Percentiles rank a stretch among this genome's conserved stretches.
phyloP scores from a whole-genome alignment of 2,329 filamentous ascomycete species.

The Ilyonectria destructans region DNA sequence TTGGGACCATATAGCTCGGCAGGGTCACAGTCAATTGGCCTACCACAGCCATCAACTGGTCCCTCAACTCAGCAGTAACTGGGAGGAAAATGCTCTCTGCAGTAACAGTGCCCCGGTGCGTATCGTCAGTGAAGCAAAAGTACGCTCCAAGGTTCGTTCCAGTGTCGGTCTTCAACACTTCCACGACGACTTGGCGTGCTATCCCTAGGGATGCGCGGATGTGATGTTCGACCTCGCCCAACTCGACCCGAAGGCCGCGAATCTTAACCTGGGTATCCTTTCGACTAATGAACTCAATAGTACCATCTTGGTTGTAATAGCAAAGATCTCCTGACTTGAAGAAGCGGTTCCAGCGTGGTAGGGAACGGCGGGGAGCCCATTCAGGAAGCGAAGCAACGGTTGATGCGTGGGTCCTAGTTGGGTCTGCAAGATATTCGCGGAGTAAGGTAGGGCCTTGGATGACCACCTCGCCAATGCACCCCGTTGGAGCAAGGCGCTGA shows the following conservation, averaged over 20 bases:
- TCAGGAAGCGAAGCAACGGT: slow-evolving; percentile 50
- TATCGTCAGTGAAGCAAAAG: slow-evolving; percentile 18
- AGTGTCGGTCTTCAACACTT: slow-evolving; percentile 17
- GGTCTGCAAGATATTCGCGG: slow-evolving; percentile 42
- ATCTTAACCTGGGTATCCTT: slow-evolving; percentile 65
- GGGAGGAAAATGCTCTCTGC: background rate
- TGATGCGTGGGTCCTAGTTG: slow-evolving; percentile 42
- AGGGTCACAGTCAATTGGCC: slow-evolving; percentile 16
- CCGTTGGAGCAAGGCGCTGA: slow-evolving; percentile 35
- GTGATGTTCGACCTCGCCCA: slow-evolving; percentile 38
- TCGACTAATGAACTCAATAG: slow-evolving; percentile 61
- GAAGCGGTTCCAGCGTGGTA: slow-evolving; percentile 22
- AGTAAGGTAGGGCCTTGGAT: slow-evolving; percentile 45
- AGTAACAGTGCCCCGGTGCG: background rate
- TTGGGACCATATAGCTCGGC: slow-evolving; percentile 38
- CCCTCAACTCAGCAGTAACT: slow-evolving; percentile 9
- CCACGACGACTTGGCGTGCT: slow-evolving; percentile 1
- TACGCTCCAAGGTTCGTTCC: slow-evolving; percentile 25
- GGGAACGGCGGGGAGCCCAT: slow-evolving; percentile 19
- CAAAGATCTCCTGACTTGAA: slow-evolving; percentile 47
- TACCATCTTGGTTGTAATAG: slow-evolving; percentile 53
- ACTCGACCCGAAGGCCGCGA: slow-evolving; percentile 61
- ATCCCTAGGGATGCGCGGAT: slow-evolving; percentile 8
- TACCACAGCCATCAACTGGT: slow-evolving; percentile 5
- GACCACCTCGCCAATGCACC: slow-evolving; percentile 38